Conservation (phyloP, 192 early-diverging fungal genomes). For the Linnemannia zychae region DNA sequence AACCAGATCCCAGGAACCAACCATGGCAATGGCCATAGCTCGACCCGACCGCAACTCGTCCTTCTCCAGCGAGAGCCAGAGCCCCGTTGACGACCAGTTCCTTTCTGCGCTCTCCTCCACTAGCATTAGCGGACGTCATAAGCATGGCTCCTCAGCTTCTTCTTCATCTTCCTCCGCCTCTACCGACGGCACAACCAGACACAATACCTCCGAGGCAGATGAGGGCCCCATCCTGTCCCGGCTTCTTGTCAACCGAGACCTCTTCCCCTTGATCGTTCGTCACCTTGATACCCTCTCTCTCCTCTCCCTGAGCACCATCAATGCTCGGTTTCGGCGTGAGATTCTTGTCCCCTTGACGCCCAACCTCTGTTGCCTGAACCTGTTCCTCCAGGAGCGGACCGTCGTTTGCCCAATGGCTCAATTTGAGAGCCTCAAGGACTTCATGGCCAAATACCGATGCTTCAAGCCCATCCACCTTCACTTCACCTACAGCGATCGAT, state of each 20-base stretch:
- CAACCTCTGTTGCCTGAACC: slow-evolving; percentile 33
- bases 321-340: slow-evolving; percentile 29
- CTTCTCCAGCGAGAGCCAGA: slow-evolving; percentile 23
- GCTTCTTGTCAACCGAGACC: slow-evolving; percentile 27
- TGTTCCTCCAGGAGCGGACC: slow-evolving; percentile 31
- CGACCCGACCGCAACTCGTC: slow-evolving; percentile 22
- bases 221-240: slow-evolving; percentile 25
- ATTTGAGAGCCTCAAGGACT: slow-evolving; percentile 52
- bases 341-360: slow-evolving; percentile 40
- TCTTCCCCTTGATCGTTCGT: slow-evolving; percentile 36
- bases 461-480: slow-evolving; percentile 50
- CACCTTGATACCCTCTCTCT: slow-evolving; percentile 41
- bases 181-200: background rate
- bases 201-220: slow-evolving; percentile 10
- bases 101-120: background rate
- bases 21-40: slow-evolving; percentile 46
- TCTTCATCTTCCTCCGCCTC: slow-evolving; percentile 23
- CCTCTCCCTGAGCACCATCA: slow-evolving; percentile 26
- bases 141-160: background rate
- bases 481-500: slow-evolving; percentile 46
- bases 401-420: slow-evolving; percentile 51
- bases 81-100: slow-evolving; percentile 13
- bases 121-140: background rate
- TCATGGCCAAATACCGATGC: slow-evolving; percentile 48
- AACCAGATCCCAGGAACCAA: slow-evolving; percentile 2